Evolutionary conservation across 768 basidiomycete species (phyloP).

Genomic region (Suillus lakei): DNA sequence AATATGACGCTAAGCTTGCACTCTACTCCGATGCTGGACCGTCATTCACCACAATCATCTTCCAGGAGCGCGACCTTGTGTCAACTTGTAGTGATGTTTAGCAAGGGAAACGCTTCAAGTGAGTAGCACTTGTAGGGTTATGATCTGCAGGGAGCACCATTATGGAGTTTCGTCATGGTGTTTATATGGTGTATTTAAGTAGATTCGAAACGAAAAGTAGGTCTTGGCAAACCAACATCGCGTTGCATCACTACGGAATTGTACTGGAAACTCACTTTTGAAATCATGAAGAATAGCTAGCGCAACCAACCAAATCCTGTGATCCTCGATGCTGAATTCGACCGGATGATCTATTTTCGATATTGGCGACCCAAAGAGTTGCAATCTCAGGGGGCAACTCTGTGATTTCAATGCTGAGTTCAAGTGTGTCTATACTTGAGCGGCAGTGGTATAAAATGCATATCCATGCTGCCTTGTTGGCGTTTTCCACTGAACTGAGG

Average conservation of each 20-base stretch:
- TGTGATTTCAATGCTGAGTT: not conserved
- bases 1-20: not conserved
- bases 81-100: not conserved
- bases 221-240: not conserved
- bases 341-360: not conserved
- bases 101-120: not conserved
- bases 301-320: not conserved
- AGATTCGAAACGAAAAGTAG: too few relatives aligned
- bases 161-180: not conserved
- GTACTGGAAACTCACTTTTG: not conserved
- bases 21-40: not conserved
- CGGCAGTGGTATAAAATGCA: not conserved
- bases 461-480: not conserved
- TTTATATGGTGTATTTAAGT: not conserved
- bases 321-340: not conserved
- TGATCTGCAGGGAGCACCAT: not conserved
- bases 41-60: not conserved
- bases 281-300: not conserved
- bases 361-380: not conserved
- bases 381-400: not conserved
- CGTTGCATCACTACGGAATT: not conserved
- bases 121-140: constrained; percentile 1
- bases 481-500: too few relatives aligned
- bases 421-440: not conserved
- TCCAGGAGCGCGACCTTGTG: constrained; percentile 1